Evolutionary conservation across 2,329 filamentous ascomycete genomes (phyloP).

Genomic region (Pseudocercospora vitis): DNA sequence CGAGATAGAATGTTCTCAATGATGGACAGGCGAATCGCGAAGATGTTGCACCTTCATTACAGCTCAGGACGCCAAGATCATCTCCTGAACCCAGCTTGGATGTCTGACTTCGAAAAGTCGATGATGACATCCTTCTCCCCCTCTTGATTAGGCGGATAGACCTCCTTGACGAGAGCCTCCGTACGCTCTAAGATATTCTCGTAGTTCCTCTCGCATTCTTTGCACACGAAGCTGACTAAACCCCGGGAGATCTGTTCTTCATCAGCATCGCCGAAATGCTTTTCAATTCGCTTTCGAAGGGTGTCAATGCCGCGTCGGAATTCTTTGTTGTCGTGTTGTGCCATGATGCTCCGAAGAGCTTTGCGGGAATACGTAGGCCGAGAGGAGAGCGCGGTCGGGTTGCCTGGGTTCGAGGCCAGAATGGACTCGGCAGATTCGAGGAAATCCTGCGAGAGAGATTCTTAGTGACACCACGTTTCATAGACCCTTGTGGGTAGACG

Average conservation of each 20-base stretch:
- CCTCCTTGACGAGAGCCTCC: constrained; percentile 43
- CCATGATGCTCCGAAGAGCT: constrained; percentile 82
- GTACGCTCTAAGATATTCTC: constrained; percentile 54
- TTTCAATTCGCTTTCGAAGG: constrained; percentile 87
- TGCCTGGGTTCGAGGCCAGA: constrained; percentile 52
- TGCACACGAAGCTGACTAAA: constrained; percentile 60
- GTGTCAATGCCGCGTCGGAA: constrained; percentile 77
- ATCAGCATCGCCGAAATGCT: constrained; percentile 91
- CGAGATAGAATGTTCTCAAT: too few species aligned
- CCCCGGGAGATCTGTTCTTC: constrained; percentile 65
- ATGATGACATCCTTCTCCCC: constrained; percentile 47
- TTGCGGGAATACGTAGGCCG: constrained; percentile 80
- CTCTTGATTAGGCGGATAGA: constrained; percentile 41
- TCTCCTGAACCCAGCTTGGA: constrained; percentile 37
- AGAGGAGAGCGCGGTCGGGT: constrained; percentile 63
- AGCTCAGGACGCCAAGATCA: constrained; percentile 11
- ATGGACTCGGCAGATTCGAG: constrained; percentile 81
- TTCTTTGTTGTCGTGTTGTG: constrained; percentile 78
- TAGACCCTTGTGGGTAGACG: not conserved
- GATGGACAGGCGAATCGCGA: too few species aligned
- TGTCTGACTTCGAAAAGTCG: constrained; percentile 39
- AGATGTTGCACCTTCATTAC: not conserved
- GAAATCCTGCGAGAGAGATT: constrained; percentile 61
- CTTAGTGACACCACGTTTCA: constrained; percentile 13
- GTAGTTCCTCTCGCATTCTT: constrained; percentile 60